phyloP scores from a whole-genome alignment of 352 stramenopile genomes.

The Phytophthora constricta region DNA sequence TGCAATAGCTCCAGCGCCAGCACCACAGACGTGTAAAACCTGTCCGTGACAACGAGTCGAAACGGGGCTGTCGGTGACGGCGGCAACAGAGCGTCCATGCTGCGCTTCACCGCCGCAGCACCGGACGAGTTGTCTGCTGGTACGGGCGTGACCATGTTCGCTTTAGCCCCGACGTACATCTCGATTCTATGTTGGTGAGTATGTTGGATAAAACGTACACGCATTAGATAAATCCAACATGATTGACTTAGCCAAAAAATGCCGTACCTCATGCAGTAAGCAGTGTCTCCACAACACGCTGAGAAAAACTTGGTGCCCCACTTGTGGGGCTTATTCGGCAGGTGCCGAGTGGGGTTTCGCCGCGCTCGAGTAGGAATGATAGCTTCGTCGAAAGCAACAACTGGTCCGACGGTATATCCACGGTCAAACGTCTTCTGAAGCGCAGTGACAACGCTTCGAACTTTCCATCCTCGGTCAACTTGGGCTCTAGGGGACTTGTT shows the following conservation, averaged over 20 bases:
- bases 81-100: not conserved
- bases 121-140: not conserved
- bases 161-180: not conserved
- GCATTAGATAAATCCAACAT: not conserved
- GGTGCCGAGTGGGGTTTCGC: not conserved
- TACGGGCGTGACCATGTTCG: not conserved
- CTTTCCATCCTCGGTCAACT: not conserved
- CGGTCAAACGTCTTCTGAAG: not conserved
- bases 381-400: not conserved
- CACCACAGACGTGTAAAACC: constrained; percentile 17
- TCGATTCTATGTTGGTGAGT: constrained; percentile 1
- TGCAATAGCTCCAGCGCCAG: constrained; percentile 16
- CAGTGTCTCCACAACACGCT: not conserved
- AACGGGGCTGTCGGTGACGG: constrained; percentile 10
- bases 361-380: not conserved
- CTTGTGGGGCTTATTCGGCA: not conserved
- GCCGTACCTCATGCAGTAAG: not conserved
- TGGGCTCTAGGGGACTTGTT: not conserved
- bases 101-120: not conserved
- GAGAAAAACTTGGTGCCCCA: not conserved
- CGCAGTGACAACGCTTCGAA: not conserved
- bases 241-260: not conserved
- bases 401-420: not conserved
- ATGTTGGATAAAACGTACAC: not conserved
- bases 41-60: constrained; percentile 12